phyloP scores from a whole-genome alignment of 306 rosid genomes.

The Pyrus bretschneideri region DNA sequence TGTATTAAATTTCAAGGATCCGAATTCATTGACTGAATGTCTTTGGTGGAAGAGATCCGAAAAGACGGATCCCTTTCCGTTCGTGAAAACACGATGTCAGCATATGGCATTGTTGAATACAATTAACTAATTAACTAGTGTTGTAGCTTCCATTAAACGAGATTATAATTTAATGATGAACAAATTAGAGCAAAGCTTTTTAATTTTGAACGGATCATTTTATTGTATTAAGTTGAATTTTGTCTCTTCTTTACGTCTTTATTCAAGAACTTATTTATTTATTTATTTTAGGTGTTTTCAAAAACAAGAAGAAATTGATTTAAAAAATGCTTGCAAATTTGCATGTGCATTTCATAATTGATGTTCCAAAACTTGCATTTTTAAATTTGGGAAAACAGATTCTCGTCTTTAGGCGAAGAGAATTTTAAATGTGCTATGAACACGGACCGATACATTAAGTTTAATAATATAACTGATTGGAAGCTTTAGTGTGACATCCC shows the following conservation, averaged over 20 bases:
- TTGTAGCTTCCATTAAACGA: too few relatives aligned
- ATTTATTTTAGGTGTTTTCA: background rate
- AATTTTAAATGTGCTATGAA: too few relatives aligned
- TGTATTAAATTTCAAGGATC: too few relatives aligned
- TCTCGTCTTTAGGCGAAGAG: background rate
- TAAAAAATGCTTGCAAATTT: background rate
- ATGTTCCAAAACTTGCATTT: background rate
- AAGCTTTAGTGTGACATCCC: too few relatives aligned
- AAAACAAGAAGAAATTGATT: background rate
- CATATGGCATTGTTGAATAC: background rate
- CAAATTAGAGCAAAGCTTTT: constrained; percentile 8
- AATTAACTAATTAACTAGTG: background rate
- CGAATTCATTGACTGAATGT: rapidly evolving
- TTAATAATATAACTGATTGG: rapidly evolving
- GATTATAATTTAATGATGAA: background rate
- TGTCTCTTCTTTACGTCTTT: constrained; percentile 17
- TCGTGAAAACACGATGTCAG: constrained; percentile 1
- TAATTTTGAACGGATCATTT: background rate
- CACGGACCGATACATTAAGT: too few relatives aligned
- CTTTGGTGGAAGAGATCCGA: too few relatives aligned
- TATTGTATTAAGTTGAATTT: background rate
- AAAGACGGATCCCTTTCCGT: too few relatives aligned
- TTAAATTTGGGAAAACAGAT: background rate
- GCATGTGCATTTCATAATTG: background rate
- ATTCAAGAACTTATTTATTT: background rate